Conservation (phyloP, 2,329 filamentous ascomycete species). For the Ambrosiella cleistominuta region DNA sequence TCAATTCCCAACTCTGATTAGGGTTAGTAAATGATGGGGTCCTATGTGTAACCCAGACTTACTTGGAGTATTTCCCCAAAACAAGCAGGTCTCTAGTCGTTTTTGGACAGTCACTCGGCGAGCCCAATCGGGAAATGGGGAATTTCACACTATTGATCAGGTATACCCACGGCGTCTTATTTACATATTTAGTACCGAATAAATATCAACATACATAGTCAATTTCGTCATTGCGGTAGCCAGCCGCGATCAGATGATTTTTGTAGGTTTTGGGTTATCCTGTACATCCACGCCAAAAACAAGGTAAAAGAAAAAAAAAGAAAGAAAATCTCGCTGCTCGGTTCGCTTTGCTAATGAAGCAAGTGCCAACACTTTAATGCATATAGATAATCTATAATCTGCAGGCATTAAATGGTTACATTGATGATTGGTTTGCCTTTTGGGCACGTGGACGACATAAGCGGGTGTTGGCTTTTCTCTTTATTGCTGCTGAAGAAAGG, state of each 20-base stretch:
- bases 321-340: neutral
- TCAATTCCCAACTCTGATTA: no score
- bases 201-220: no score
- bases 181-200: no score
- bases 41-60: neutral
- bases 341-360: neutral
- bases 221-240: no score
- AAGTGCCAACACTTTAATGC: neutral
- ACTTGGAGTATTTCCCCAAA: neutral
- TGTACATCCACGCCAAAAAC: no score
- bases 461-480: neutral
- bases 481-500: neutral
- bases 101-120: neutral
- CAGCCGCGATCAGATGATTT: no score
- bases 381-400: neutral
- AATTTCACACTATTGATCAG: neutral
- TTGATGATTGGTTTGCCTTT: neutral
- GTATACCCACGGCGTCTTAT: no score
- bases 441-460: constrained; percentile 10
- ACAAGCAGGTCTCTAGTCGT: neutral
- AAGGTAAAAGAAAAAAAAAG: neutral
- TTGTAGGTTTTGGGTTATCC: no score
- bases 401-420: constrained; percentile 6
- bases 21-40: no score
- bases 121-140: neutral